A percentile compares a stretch with the other conserved stretches of the same genome.
These are phyloP conservation scores for Diaporthe eres DNA, from an alignment of 2,329 filamentous ascomycete species.

Conservation along the genomic window DNA sequence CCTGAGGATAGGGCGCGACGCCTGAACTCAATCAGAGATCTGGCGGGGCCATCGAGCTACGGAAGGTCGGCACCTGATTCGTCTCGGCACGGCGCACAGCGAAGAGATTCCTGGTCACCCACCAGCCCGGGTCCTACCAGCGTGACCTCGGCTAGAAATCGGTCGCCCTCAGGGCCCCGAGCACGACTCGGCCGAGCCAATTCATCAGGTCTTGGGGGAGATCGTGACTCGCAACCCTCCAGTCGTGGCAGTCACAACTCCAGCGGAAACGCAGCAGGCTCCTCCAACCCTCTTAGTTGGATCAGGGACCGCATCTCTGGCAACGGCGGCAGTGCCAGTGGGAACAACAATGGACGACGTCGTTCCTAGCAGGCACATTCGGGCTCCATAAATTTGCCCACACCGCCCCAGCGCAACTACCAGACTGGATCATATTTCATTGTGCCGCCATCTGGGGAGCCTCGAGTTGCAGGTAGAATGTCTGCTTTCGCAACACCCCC, in stretches of 20 bases:
- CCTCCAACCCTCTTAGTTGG: conserved; percentile 44
- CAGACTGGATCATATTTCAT: neutral
- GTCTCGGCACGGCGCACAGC: conserved; percentile 15
- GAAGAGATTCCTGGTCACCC: conserved; percentile 41
- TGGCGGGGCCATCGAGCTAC: conserved; percentile 38
- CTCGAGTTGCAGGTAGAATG: neutral
- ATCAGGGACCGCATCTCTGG: conserved; percentile 45
- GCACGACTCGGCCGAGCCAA: conserved; percentile 12
- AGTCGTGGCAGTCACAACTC: conserved; percentile 24
- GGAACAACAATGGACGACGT: conserved; percentile 32
- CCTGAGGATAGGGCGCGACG: conserved; percentile 43
- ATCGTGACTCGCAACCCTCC: conserved; percentile 17
- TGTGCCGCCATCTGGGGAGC: neutral
- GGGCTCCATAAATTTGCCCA: neutral
- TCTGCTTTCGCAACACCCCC: neutral
- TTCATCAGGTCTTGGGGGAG: conserved; percentile 31
- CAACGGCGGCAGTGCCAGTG: conserved; percentile 3
- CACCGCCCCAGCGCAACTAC: neutral
- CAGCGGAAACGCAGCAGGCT: conserved; percentile 32
- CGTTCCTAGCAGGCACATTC: conserved; percentile 36
- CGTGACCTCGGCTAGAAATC: conserved; percentile 35
- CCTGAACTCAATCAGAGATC: conserved; percentile 46
- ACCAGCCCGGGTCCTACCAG: conserved; percentile 37
- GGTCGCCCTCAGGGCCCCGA: conserved; percentile 35
- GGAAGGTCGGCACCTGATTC: conserved; percentile 9